Evolutionary conservation across 2,329 filamentous ascomycete species (phyloP), one percentile per base, ranked within the genome.

Genomic region (Neocucurbitaria cava): DNA sequence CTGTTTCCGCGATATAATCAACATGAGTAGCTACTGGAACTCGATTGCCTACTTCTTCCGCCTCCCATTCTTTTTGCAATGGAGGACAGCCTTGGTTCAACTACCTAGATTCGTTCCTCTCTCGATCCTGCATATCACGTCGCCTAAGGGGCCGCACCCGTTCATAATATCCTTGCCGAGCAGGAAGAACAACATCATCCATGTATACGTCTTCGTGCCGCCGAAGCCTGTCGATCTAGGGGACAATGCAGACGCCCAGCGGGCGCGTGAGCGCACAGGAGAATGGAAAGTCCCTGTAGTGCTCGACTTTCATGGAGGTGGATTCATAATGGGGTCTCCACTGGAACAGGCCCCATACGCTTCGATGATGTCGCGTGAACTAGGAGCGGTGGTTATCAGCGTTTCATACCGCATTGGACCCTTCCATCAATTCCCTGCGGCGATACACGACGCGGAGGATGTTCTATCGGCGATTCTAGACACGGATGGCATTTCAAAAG

Each of bases 381-480:
- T 80, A 10, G 64, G 71, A 4, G 71, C 75, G 10, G 71, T 81
- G 5, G 78, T 79, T 39, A 76, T 81, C 44, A 78, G 74, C 44
- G 79, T 81, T 3, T 80, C 81, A 46, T 82, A 82, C 55, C 76
- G 80, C 39, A 77, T 81, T 24, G 79, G 78, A 3, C 80, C 80
- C 0, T 74, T 79, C 51, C 72, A 79, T 51, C 74, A 79, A 33
- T 82, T 79, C 43, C 80, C 79, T 0, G 78, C 78, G 0, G 79
- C 80, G 1, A 74, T 81, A 17, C 75, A 80, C 54, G 80, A 82
- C 54, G 77, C 77, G 9, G 79, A 81, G 47, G 79, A 81, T 52
- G 78, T 78, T 1, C 61, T 81, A 2, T 70, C 69, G 4, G 77
- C 79, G 1, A 73, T 81, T 2, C 64, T 81, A 24, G 73, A 80